phyloP scores from a whole-genome alignment of 2,329 filamentous ascomycete species.

The Arthrobotrys conoides region DNA sequence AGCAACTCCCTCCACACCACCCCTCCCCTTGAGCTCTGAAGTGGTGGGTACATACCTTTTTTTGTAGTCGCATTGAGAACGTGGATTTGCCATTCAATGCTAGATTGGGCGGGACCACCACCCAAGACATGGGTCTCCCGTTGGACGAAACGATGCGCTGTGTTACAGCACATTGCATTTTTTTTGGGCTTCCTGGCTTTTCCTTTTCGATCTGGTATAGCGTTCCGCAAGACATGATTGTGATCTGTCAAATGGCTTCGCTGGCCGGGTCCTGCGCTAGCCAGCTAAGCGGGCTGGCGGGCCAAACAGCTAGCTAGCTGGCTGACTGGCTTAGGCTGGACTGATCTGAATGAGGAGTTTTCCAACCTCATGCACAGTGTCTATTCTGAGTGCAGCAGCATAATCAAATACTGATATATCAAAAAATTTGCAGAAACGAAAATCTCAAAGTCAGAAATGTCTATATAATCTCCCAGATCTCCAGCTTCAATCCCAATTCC shows the following conservation, averaged over 20 bases:
- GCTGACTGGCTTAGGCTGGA: constrained; percentile 27
- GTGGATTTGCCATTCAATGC: constrained; percentile 34
- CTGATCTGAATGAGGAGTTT: constrained; percentile 19
- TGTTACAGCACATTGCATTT: constrained; percentile 59
- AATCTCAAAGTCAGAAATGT: constrained; percentile 56
- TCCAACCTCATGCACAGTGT: not conserved
- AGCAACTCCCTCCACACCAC: constrained; percentile 1
- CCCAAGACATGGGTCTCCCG: constrained; percentile 25
- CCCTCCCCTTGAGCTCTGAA: constrained; percentile 28
- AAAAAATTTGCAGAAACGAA: not conserved
- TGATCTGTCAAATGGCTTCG: constrained; percentile 57
- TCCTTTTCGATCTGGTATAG: constrained; percentile 40
- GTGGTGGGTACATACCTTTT: not conserved
- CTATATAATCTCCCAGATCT: constrained; percentile 54
- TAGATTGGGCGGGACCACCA: constrained; percentile 17
- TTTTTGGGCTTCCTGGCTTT: too few relatives aligned
- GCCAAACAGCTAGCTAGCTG: constrained; percentile 20
- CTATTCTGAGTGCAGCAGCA: constrained; percentile 12
- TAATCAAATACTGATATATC: constrained; percentile 1
- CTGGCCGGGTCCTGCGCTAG: constrained; percentile 41
- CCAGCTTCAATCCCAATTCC: constrained; percentile 41
- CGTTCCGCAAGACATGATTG: constrained; percentile 40
- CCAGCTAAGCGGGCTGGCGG: constrained; percentile 37
- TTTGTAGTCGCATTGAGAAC: constrained; percentile 26
- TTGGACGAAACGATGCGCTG: constrained; percentile 51